A percentile compares a stretch with the other conserved stretches of the same genome.
Conservation (phyloP, 805 yeast genomes). For the Cyberlindnera nakhonratchasimensis region DNA sequence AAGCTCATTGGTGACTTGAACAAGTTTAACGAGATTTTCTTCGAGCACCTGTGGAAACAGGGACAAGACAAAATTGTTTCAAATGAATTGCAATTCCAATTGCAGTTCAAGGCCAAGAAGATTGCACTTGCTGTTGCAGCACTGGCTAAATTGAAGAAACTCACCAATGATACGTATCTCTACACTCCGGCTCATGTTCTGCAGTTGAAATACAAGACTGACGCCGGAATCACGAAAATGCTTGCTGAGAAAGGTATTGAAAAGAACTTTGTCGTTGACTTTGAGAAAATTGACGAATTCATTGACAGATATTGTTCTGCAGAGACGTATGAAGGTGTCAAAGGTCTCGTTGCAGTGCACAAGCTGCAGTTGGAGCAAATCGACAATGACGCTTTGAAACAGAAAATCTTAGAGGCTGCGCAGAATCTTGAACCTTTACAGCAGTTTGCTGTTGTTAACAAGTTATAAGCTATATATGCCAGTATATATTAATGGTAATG, state of each 20-base stretch:
- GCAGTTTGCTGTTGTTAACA: slow-evolving; percentile 14
- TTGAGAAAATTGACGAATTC: slow-evolving; percentile 12
- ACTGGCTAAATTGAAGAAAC: slow-evolving; percentile 20
- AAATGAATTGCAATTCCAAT: slow-evolving; percentile 24
- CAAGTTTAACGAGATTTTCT: slow-evolving; percentile 42
- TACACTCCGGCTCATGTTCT: slow-evolving; percentile 21
- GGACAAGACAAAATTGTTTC: slow-evolving; percentile 36
- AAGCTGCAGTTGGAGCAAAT: slow-evolving; percentile 16
- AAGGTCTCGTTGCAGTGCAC: slow-evolving; percentile 18
- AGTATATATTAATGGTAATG: too few species aligned
- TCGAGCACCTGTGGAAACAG: slow-evolving; percentile 38
- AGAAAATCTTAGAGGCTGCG: slow-evolving; percentile 12
- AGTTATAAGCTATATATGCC: slow-evolving; percentile 8
- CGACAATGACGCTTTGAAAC: slow-evolving; percentile 19
- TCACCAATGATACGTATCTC: slow-evolving; percentile 21
- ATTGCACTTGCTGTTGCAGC: slow-evolving; percentile 25
- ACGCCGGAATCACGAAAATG: slow-evolving; percentile 23
- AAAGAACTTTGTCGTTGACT: slow-evolving; percentile 24
- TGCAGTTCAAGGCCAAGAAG: slow-evolving; percentile 24
- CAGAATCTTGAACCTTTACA: slow-evolving; percentile 22
- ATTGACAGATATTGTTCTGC: slow-evolving; percentile 15
- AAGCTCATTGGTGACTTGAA: slow-evolving; percentile 41
- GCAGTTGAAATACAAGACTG: slow-evolving; percentile 21
- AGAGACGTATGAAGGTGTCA: slow-evolving; percentile 12
- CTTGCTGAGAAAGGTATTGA: slow-evolving; percentile 25